Conservation (phyloP, 306 rosid species). For the Pterocarpus macrocarpus region DNA sequence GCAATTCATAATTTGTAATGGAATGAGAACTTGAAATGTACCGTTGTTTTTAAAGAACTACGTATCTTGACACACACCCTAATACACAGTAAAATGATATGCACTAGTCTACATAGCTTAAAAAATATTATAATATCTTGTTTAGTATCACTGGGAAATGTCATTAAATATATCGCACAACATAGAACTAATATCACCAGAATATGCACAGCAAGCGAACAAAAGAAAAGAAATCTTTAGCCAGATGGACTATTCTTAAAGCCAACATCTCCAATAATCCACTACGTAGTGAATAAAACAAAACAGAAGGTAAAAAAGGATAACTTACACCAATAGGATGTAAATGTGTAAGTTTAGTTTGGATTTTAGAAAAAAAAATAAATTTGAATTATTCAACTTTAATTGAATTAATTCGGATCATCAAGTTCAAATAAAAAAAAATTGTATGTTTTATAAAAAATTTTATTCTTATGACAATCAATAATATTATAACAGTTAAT, state of each 20-base stretch:
- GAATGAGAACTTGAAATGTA: not conserved
- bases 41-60: not conserved
- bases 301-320: not conserved
- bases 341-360: too few species aligned
- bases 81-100: too few species aligned
- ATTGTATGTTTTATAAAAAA: too few species aligned
- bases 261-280: slow-evolving; percentile 11
- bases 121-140: not conserved
- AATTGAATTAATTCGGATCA: too few species aligned
- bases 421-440: not conserved
- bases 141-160: slow-evolving; percentile 11
- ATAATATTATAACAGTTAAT: too few species aligned
- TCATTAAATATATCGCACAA: not conserved
- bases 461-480: too few species aligned
- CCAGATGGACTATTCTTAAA: slow-evolving; percentile 2
- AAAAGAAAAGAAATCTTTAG: not conserved
- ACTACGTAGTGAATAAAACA: not conserved
- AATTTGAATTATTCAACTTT: too few species aligned
- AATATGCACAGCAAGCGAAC: not conserved
- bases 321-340: not conserved
- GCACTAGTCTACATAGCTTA: not conserved
- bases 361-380: too few species aligned
- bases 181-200: not conserved
- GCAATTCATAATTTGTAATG: slow-evolving; percentile 1
- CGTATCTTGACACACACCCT: not conserved